Evolutionary conservation across 2,329 filamentous ascomycete species (phyloP), one percentile per base, ranked within the genome.

Genomic region (Xylariomycetidae sp.): DNA sequence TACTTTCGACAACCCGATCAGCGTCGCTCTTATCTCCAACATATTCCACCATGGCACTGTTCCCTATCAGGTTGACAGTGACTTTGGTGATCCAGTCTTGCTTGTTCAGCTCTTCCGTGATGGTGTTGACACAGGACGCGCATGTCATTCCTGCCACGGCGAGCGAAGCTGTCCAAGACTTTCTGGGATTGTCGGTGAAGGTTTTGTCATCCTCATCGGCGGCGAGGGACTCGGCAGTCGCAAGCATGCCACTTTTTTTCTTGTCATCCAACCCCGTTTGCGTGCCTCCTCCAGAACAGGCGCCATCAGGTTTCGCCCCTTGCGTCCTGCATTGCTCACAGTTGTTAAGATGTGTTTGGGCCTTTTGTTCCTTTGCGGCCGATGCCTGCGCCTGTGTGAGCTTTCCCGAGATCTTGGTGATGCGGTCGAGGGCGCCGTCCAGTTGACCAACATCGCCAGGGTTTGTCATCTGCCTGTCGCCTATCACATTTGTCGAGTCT

Each of bases 81-180:
- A 74, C 67, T 5, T 72, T 69, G 31, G 67, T 63, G 17, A 86
- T 63, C 64, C 72, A 81, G 4, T 72, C 65, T 15, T 68, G 58
- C 40, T 75, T 72, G 29, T 72, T 60, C 23, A 87, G 56, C 41
- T 74, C 72, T 5, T 70, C 61, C 10, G 72, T 78, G 44, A 87
- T 74, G 24, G 68, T 66, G 49, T 79, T 79, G 33, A 70, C 69
- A 48, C 83, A 88, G 10, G 79, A 71, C 10, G 77, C 75, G 52
- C 83, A 87, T 4, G 78, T 85, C 82, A 88, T 86, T 32, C 82
- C 82, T 17, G 70, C 75, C 25, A 88, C 69, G 14, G 78, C 74
- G 12, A 61, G 40, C 5, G 53, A 53, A 25, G 51, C 59, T 24
- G 44, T 52, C 50, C 56, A 62, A n/a, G n/a, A n/a, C n/a, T n/a